Conservation (phyloP, 345 rosid species). For the Eucalyptus sp. region DNA sequence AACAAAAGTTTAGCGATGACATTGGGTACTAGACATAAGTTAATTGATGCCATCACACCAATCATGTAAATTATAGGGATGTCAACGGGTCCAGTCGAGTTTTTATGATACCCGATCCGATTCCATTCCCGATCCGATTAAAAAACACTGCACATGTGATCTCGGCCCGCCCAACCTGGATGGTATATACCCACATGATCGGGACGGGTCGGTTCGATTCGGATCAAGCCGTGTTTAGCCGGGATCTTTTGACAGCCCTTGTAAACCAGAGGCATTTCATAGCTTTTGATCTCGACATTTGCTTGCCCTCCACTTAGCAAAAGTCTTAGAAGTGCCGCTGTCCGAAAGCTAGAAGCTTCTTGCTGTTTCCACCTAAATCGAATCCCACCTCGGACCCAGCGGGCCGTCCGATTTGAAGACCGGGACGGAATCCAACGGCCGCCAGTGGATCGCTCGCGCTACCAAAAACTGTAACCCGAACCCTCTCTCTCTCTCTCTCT, state of each 20-base stretch:
- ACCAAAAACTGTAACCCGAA: neutral
- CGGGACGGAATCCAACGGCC: neutral
- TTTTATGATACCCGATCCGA: too few species aligned
- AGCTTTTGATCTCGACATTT: neutral
- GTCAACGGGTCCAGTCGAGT: too few species aligned
- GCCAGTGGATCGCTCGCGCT: neutral
- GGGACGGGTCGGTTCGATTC: too few species aligned
- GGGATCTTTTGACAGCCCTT: neutral
- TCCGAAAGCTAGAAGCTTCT: neutral
- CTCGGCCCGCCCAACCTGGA: neutral
- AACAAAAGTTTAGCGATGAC: neutral
- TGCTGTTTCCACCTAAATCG: neutral
- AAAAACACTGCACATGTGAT: neutral
- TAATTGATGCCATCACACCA: neutral
- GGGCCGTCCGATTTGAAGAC: neutral
- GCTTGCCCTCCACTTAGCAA: neutral
- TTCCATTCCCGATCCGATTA: fast-evolving
- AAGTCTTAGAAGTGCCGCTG: neutral
- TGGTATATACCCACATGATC: neutral
- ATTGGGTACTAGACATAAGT: neutral
- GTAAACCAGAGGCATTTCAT: neutral
- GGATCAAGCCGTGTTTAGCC: neutral
- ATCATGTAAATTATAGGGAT: neutral
- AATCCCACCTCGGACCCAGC: neutral
- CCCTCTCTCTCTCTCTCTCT: neutral